A percentile compares a stretch with the other conserved stretches of the same genome.
Conservation (phyloP, 257 asterid species). For the Cruciata laevipes region DNA sequence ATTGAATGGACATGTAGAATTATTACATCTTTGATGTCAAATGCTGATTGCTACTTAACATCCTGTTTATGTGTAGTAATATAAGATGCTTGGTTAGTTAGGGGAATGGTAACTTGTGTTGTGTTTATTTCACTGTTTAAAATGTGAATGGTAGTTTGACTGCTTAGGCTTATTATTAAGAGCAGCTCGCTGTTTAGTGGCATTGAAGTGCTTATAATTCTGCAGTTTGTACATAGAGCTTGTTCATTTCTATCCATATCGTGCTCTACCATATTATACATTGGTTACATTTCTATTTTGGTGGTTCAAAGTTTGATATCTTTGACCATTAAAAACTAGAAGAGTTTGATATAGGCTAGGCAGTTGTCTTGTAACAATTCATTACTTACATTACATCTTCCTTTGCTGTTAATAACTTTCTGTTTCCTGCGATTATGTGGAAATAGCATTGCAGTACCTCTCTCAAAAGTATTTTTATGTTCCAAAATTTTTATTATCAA, state of each 20-base stretch:
- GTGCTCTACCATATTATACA: too few species aligned
- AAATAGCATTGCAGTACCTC: too few species aligned
- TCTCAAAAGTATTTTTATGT: too few species aligned
- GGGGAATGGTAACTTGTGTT: background rate
- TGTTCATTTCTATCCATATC: too few species aligned
- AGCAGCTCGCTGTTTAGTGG: background rate
- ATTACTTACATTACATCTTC: background rate
- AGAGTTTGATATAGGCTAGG: background rate
- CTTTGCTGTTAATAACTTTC: background rate
- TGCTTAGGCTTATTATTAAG: background rate
- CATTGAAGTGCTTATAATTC: background rate
- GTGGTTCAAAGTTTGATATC: background rate
- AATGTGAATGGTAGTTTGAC: background rate
- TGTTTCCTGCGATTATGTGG: background rate
- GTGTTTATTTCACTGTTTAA: background rate
- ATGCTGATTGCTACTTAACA: background rate
- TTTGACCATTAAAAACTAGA: background rate
- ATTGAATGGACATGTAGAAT: background rate
- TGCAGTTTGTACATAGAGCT: background rate
- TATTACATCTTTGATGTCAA: background rate
- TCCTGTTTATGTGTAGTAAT: background rate
- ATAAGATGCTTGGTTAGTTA: background rate
- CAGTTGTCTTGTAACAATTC: background rate
- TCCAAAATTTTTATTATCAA: background rate
- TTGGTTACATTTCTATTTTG: background rate